A percentile compares a stretch with the other conserved stretches of the same genome.
Conservation (phyloP, 192 early-diverging fungal species). For the Coemansia sp. region DNA sequence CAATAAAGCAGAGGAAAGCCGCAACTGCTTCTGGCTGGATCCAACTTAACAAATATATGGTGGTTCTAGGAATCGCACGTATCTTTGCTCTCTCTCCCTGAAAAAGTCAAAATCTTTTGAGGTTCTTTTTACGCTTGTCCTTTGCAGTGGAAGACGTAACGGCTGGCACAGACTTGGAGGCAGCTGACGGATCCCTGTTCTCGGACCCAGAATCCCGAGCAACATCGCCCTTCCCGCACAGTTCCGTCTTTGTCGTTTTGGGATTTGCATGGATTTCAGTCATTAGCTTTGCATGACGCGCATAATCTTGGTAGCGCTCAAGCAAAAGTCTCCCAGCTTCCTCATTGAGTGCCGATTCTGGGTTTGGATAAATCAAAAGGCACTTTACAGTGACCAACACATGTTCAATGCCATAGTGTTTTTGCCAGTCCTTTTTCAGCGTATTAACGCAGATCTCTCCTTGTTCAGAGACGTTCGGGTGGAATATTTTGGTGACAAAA, state of each 20-base stretch:
- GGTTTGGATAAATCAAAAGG: slow-evolving; percentile 90
- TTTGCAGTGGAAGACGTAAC: slow-evolving; percentile 7
- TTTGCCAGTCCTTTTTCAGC: slow-evolving; percentile 96
- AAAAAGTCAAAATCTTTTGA: slow-evolving; percentile 41
- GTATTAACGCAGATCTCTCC: slow-evolving; percentile 97
- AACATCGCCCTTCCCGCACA: neutral
- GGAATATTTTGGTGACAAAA: slow-evolving; percentile 95
- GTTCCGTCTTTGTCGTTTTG: slow-evolving; percentile 19
- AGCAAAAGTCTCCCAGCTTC: slow-evolving; percentile 89
- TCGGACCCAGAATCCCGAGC: slow-evolving; percentile 5
- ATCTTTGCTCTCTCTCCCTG: neutral
- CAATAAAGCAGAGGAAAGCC: no score
- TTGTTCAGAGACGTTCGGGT: slow-evolving; percentile 85
- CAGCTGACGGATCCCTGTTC: slow-evolving; percentile 24
- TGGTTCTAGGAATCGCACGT: no score
- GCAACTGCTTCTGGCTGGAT: no score
- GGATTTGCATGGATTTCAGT: slow-evolving; percentile 76
- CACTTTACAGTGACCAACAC: slow-evolving; percentile 93
- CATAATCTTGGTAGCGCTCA: slow-evolving; percentile 85
- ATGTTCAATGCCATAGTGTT: slow-evolving; percentile 77
- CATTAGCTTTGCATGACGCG: slow-evolving; percentile 72
- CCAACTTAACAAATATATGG: no score
- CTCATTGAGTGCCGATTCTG: slow-evolving; percentile 94
- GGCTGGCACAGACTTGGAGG: neutral
- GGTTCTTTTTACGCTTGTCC: slow-evolving; percentile 51